Conservation (phyloP, 2,329 filamentous ascomycete genomes). For the Pseudopithomyces chartarum region DNA sequence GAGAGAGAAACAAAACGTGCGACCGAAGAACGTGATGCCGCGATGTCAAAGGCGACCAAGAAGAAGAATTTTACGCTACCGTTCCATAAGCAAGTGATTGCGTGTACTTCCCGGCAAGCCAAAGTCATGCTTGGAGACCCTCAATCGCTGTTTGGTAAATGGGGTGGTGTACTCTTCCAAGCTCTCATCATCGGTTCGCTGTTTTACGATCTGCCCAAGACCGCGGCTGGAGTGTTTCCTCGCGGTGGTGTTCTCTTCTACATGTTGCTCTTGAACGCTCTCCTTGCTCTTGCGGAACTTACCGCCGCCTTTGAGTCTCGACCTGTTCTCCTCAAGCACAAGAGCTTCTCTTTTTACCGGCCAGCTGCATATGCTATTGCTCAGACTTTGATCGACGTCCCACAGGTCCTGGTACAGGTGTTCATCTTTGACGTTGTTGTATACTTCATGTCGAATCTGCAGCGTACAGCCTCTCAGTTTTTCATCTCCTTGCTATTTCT, state of each 20-base stretch:
- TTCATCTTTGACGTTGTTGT: constrained; percentile 64
- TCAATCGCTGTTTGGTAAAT: constrained; percentile 57
- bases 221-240: constrained; percentile 61
- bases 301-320: constrained; percentile 65
- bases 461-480: constrained; percentile 63
- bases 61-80: constrained; percentile 49
- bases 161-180: constrained; percentile 51
- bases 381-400: constrained; percentile 62
- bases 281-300: constrained; percentile 65
- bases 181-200: constrained; percentile 49
- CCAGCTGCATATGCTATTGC: constrained; percentile 64
- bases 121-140: constrained; percentile 61
- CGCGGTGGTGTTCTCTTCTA: constrained; percentile 67
- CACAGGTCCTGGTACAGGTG: constrained; percentile 63
- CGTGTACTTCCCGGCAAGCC: constrained; percentile 49
- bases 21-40: constrained; percentile 36
- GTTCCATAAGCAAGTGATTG: constrained; percentile 47
- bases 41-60: constrained; percentile 43
- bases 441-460: constrained; percentile 65
- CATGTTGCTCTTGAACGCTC: constrained; percentile 65
- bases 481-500: constrained; percentile 68
- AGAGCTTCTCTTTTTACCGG: constrained; percentile 71
- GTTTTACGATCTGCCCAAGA: constrained; percentile 60
- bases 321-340: constrained; percentile 72
- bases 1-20: constrained; percentile 38